Percentiles rank a stretch among this genome's conserved stretches.
Evolutionary conservation across 2,329 filamentous ascomycete species (phyloP).

Genomic region (Myotisia sp.): DNA sequence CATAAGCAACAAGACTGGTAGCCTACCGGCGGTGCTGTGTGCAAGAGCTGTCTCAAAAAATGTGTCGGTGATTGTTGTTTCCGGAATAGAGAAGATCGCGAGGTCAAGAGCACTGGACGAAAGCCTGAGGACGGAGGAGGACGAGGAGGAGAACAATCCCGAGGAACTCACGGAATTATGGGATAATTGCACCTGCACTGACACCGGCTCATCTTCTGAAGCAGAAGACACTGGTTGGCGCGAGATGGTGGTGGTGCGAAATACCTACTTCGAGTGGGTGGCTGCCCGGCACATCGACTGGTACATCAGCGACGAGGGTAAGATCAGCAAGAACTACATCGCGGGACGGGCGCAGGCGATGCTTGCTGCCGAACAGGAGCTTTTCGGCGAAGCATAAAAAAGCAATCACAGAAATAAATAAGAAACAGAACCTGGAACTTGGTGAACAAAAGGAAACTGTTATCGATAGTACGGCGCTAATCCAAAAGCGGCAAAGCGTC

Average conservation of each 20-base stretch:
- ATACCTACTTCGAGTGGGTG: slow-evolving; percentile 45
- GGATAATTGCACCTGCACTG: slow-evolving; percentile 2
- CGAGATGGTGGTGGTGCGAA: slow-evolving; percentile 18
- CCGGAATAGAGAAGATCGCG: slow-evolving; percentile 49
- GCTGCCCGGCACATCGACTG: slow-evolving; percentile 33
- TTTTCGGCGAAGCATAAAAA: slow-evolving; percentile 9
- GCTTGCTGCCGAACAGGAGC: slow-evolving; percentile 6
- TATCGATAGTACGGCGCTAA: slow-evolving; percentile 30
- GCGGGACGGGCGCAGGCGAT: slow-evolving; percentile 8
- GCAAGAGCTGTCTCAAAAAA: slow-evolving; percentile 35
- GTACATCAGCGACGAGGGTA: slow-evolving; percentile 39
- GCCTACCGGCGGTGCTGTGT: too few relatives aligned
- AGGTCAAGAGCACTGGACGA: slow-evolving; percentile 30
- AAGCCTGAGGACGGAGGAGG: slow-evolving; percentile 32
- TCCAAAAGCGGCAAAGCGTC: slow-evolving; percentile 24
- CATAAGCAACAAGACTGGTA: too few relatives aligned
- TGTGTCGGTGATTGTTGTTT: slow-evolving; percentile 40
- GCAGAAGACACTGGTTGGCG: too few relatives aligned
- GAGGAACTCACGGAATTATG: slow-evolving; percentile 32
- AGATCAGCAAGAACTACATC: slow-evolving; percentile 15
- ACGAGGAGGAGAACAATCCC: slow-evolving; percentile 37
- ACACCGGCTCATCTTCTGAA: not conserved
- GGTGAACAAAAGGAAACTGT: slow-evolving; percentile 17
- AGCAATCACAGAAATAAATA: not conserved
- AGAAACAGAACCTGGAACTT: too few relatives aligned